phyloP scores from a whole-genome alignment of 768 basidiomycete species.

The Suillus weaverae region DNA sequence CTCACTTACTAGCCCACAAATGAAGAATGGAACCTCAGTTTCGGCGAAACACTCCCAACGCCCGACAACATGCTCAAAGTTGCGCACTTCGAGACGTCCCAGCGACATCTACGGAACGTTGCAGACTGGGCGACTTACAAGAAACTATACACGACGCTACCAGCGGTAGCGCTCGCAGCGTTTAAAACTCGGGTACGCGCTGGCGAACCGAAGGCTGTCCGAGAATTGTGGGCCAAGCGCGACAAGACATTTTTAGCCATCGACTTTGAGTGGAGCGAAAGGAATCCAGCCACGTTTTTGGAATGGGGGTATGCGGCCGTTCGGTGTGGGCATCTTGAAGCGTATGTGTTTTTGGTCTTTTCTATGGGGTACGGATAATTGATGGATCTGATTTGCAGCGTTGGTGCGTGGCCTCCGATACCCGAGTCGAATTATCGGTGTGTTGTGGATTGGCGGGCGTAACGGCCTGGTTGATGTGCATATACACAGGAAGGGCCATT shows the following conservation, averaged over 20 bases:
- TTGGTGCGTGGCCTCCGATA: constrained; percentile 73
- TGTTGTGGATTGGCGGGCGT: constrained; percentile 15
- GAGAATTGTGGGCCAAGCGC: constrained; percentile 63
- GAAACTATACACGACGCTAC: constrained; percentile 68
- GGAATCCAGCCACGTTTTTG: constrained; percentile 63
- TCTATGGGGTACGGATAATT: background rate
- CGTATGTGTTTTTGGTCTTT: constrained; percentile 43
- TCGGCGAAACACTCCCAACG: constrained; percentile 71
- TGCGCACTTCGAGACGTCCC: constrained; percentile 64
- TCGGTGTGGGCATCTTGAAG: constrained; percentile 67
- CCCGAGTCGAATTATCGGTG: constrained; percentile 80
- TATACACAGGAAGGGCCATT: constrained; percentile 59
- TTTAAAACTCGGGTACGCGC: constrained; percentile 61
- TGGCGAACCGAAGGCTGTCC: constrained; percentile 66
- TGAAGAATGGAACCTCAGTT: constrained; percentile 41
- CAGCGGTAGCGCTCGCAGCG: constrained; percentile 65
- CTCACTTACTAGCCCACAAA: background rate
- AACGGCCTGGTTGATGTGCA: constrained; percentile 15
- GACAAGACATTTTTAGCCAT: constrained; percentile 78
- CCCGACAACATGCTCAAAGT: constrained; percentile 73
- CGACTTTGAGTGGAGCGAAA: constrained; percentile 75
- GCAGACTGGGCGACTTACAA: constrained; percentile 67
- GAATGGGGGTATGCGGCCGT: constrained; percentile 87
- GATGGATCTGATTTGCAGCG: constrained; percentile 36
- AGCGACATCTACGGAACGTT: constrained; percentile 70